These are phyloP conservation scores for Ciborinia camelliae DNA, from an alignment of 2,329 filamentous ascomycete species.

Conservation along the genomic window DNA sequence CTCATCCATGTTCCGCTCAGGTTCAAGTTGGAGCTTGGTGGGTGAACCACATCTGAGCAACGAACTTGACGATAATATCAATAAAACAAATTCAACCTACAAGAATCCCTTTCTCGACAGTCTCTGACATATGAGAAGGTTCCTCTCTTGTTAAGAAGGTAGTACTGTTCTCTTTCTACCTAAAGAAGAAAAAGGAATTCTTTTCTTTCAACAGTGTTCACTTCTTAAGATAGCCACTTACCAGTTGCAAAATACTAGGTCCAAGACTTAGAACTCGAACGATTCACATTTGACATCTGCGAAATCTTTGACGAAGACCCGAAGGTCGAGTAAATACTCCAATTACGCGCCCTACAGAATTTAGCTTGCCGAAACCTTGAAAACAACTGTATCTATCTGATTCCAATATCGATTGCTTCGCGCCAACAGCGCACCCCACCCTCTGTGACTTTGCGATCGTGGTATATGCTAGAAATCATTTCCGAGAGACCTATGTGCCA, in stretches of 20 bases:
- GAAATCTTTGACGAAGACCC: not conserved
- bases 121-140: not conserved
- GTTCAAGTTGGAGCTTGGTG: constrained; percentile 13
- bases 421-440: constrained; percentile 15
- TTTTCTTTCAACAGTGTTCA: constrained; percentile 19
- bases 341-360: not conserved
- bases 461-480: constrained; percentile 32
- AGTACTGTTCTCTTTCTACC: not conserved
- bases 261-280: constrained; percentile 6
- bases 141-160: not conserved
- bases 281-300: constrained; percentile 2
- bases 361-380: not conserved
- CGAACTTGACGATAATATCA: constrained; percentile 17
- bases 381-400: constrained; percentile 1
- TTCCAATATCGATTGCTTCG: constrained; percentile 11
- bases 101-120: not conserved
- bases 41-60: constrained; percentile 17
- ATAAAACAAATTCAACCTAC: constrained; percentile 5
- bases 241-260: constrained; percentile 11
- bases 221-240: constrained; percentile 16
- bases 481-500: constrained; percentile 38
- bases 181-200: not conserved
- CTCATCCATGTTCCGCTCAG: constrained; percentile 19
- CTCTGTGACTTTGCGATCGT: constrained; percentile 21
- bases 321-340: not conserved